Percentiles rank a stretch among this genome's conserved stretches.
phyloP scores from a whole-genome alignment of 331 rosid genomes.

The Acacia concinna region DNA sequence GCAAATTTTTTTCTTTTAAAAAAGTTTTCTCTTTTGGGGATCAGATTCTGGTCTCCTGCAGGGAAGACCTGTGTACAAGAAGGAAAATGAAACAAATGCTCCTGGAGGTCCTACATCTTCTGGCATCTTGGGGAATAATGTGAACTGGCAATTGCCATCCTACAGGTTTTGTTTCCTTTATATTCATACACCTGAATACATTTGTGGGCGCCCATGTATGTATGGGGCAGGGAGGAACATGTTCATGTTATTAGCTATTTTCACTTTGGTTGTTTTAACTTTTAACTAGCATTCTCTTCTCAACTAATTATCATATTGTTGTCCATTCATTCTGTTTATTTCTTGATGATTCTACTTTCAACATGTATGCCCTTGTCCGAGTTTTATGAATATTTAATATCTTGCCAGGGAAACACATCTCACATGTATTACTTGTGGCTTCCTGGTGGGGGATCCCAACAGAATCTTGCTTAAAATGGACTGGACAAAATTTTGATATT shows the following conservation, averaged over 20 bases:
- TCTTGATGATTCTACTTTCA: background rate
- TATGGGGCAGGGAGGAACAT: background rate
- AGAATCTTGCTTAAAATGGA: background rate
- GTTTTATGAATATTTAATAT: background rate
- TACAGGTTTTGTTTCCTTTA: constrained; percentile 56
- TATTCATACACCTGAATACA: background rate
- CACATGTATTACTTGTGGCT: background rate
- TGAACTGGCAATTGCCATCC: constrained; percentile 49
- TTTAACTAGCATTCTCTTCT: background rate
- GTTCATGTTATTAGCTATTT: background rate
- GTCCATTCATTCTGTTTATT: background rate
- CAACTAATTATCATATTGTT: background rate
- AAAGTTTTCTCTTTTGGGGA: constrained; percentile 19
- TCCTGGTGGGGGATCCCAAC: background rate
- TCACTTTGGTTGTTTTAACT: background rate
- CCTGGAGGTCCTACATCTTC: constrained; percentile 52
- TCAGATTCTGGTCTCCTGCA: constrained; percentile 65
- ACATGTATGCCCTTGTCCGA: background rate
- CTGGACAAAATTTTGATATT: background rate
- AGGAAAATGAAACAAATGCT: constrained; percentile 76
- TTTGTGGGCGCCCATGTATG: too few species aligned
- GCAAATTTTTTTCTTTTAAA: background rate
- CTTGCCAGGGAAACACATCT: background rate
- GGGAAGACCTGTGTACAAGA: constrained; percentile 65
- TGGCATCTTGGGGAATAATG: constrained; percentile 47